A percentile compares a stretch with the other conserved stretches of the same genome.
Evolutionary conservation across 495 filamentous ascomycete species (phyloP).

Genomic region (Penicillium tannophilum): DNA sequence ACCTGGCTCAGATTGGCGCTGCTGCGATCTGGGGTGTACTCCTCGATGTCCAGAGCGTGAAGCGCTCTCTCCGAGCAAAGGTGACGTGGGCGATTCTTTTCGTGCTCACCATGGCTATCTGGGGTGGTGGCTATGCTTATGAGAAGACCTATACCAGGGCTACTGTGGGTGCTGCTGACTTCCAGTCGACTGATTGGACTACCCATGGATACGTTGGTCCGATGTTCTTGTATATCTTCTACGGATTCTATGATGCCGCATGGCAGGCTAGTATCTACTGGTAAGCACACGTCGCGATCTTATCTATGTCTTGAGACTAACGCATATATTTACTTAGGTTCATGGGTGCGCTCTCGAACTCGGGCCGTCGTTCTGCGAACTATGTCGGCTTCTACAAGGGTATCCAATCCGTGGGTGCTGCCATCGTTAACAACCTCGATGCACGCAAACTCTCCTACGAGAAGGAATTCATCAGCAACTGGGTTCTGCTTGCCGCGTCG

Average conservation of each 20-base stretch:
- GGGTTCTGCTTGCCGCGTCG: constrained; percentile 62
- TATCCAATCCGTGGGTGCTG: constrained; percentile 79
- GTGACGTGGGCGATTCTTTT: constrained; percentile 39
- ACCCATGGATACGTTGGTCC: constrained; percentile 39
- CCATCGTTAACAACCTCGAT: constrained; percentile 74
- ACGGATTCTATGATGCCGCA: constrained; percentile 49
- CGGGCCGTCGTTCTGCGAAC: constrained; percentile 81
- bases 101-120: constrained; percentile 41
- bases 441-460: constrained; percentile 58
- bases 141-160: constrained; percentile 42
- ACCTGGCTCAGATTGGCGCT: constrained; percentile 50
- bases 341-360: constrained; percentile 86
- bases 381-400: constrained; percentile 89
- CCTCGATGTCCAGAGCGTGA: constrained; percentile 38
- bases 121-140: constrained; percentile 50
- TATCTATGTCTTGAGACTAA: not conserved
- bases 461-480: constrained; percentile 50
- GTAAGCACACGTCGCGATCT: constrained; percentile 42
- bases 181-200: constrained; percentile 38
- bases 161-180: constrained; percentile 14
- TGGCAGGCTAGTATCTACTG: constrained; percentile 78
- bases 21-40: constrained; percentile 41
- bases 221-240: constrained; percentile 54
- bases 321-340: constrained; percentile 46
- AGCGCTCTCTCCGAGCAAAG: constrained; percentile 37